Conservation (phyloP, 2,329 filamentous ascomycete genomes). For the Colletotrichum camelliae region DNA sequence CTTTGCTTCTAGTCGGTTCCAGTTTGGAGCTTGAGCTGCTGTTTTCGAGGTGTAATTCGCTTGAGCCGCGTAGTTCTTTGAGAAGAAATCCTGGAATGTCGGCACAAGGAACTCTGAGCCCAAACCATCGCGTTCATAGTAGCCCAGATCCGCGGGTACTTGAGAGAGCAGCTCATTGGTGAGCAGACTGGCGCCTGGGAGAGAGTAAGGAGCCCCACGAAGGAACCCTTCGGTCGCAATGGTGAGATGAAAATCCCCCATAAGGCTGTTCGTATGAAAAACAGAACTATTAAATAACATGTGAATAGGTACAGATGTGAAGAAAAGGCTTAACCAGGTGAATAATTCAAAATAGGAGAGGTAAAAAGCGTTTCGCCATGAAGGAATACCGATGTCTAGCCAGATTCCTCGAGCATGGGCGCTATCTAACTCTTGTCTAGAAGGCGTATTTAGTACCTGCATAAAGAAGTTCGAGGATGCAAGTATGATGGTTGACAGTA, state of each 20-base stretch:
- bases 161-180: neutral
- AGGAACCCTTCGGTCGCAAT: constrained; percentile 20
- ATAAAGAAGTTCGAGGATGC: neutral
- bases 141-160: too few relatives aligned
- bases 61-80: neutral
- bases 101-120: too few relatives aligned
- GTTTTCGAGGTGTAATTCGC: neutral
- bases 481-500: constrained; percentile 5
- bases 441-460: constrained; percentile 21
- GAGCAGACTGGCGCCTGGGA: neutral
- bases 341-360: constrained; percentile 24
- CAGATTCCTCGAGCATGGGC: constrained; percentile 46
- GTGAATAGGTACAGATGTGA: constrained; percentile 31
- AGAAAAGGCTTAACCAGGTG: constrained; percentile 25
- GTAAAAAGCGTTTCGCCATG: constrained; percentile 37
- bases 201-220: neutral
- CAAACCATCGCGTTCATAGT: too few relatives aligned
- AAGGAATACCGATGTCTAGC: constrained; percentile 51
- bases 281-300: constrained; percentile 28
- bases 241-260: constrained; percentile 7
- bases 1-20: neutral
- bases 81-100: neutral
- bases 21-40: neutral
- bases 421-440: constrained; percentile 31
- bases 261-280: constrained; percentile 14